These are phyloP conservation scores for Nicotiana knightiana DNA, from an alignment of 257 asterid genomes.

Conservation along the genomic window DNA sequence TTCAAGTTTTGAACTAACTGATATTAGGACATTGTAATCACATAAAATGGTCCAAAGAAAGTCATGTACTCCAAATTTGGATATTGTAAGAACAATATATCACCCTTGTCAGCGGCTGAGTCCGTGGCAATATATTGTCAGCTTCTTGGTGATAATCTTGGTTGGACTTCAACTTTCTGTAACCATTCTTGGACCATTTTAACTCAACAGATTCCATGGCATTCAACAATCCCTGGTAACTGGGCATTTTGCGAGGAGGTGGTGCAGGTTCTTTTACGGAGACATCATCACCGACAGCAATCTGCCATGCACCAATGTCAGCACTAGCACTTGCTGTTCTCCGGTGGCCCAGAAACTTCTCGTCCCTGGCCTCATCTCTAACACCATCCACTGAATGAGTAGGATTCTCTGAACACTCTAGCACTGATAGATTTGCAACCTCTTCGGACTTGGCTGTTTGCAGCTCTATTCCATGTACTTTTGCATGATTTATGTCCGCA, in stretches of 20 bases:
- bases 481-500: conserved; percentile 18
- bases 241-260: conserved; percentile 70
- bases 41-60: conserved; percentile 3
- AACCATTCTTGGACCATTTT: conserved; percentile 77
- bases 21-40: neutral
- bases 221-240: conserved; percentile 64
- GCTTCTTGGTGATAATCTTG: conserved; percentile 43
- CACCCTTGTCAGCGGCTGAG: conserved; percentile 58
- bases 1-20: neutral
- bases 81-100: conserved; percentile 13
- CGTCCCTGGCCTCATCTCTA: conserved; percentile 40
- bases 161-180: conserved; percentile 51
- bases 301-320: conserved; percentile 74
- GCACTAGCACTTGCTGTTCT: conserved; percentile 96
- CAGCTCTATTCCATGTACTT: conserved; percentile 23
- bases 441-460: conserved; percentile 21
- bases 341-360: conserved; percentile 58
- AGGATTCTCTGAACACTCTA: conserved; percentile 43
- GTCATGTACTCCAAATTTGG: neutral
- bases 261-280: conserved; percentile 33
- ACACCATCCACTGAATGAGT: conserved; percentile 42
- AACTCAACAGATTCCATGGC: conserved; percentile 68
- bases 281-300: conserved; percentile 45
- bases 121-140: conserved; percentile 38
- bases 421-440: conserved; percentile 20